phyloP scores from a whole-genome alignment of 1,284 basidiomycete genomes.

The Termitomyces sp. region DNA sequence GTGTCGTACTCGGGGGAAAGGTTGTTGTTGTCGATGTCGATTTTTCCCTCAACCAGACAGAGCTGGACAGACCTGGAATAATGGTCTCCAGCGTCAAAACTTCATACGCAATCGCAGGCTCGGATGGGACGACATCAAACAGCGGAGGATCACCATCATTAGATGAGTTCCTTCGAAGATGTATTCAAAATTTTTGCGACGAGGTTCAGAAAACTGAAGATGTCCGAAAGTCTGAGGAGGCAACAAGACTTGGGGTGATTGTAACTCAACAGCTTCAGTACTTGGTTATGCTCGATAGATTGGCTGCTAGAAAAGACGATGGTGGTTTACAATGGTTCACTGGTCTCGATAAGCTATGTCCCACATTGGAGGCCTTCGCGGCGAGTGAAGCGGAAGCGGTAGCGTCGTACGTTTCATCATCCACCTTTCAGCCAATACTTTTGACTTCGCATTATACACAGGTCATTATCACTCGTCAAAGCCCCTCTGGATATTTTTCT shows the following conservation, averaged over 20 bases:
- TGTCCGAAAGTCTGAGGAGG: conserved; percentile 44
- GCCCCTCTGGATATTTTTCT: conserved; percentile 66
- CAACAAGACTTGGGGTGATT: conserved; percentile 39
- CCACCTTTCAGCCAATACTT: neutral
- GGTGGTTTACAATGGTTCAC: conserved; percentile 71
- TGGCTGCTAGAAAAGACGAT: conserved; percentile 55
- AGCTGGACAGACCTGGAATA: conserved; percentile 34
- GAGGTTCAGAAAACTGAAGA: conserved; percentile 58
- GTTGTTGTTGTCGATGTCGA: conserved; percentile 74
- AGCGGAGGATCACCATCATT: conserved; percentile 51
- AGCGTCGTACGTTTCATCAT: conserved; percentile 41
- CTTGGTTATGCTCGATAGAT: conserved; percentile 62
- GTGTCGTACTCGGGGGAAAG: conserved; percentile 65
- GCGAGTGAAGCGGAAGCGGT: conserved; percentile 48
- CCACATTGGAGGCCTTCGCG: conserved; percentile 45
- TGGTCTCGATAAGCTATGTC: conserved; percentile 50
- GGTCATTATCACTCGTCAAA: conserved; percentile 30
- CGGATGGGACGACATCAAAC: conserved; percentile 31
- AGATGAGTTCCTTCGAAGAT: conserved; percentile 54
- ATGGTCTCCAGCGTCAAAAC: conserved; percentile 57
- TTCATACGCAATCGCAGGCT: conserved; percentile 60
- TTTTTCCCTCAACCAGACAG: conserved; percentile 40
- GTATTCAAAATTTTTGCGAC: conserved; percentile 48
- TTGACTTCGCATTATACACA: conserved; percentile 14
- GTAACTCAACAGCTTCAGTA: conserved; percentile 59